Evolutionary conservation across 345 rosid genomes (phyloP), one percentile per base, ranked within the genome.

Genomic region (Fremontodendron californicum): DNA sequence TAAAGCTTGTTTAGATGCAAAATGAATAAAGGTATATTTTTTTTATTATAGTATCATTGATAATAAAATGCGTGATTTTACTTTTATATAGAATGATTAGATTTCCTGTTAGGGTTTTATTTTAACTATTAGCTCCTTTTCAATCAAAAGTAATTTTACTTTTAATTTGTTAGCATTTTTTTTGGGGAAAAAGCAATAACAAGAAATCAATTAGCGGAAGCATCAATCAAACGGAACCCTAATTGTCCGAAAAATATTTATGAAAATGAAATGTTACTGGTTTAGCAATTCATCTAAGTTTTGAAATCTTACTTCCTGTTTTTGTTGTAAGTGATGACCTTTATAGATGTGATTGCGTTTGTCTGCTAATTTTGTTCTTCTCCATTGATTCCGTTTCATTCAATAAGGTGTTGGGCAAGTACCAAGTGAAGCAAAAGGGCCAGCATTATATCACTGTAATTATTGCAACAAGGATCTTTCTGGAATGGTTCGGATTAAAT

Each of bases 391-490:
- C 9, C 19, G 5, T 49, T 25, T 75, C 76, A 9, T 45, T 37
- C 74, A 76, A 77, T 87, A 79, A 77, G 37, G 57, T 79, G 86
- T 80, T 78, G 86, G 79, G 81, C 90, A 84, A 78, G 84, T 77
- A 69, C 51, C 69, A 54, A 78, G 68, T 61, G 88, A 88, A 80
- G 90, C 85, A 75, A 89, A 88, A 78, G 78, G 64, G 35, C 61
- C 74, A 9, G 90, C 91, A 0, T 79, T 90, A 33, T 96, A 92
- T 86, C 93, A 93, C 66, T 96, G 99, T 79, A 96, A 93, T 86
- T 92, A 91, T 61, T 96, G 99, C 81, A 81, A 87, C 76, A 96
- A 96, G 86, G 96, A 96, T 80, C 67, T 96, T 9, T 88, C 97
- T n/a, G 97, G 96, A 51, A 78, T 83, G 86, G 80, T 96, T 82